Evolutionary conservation across 345 rosid genomes (phyloP).

Genomic region (Eucalyptus marginata): DNA sequence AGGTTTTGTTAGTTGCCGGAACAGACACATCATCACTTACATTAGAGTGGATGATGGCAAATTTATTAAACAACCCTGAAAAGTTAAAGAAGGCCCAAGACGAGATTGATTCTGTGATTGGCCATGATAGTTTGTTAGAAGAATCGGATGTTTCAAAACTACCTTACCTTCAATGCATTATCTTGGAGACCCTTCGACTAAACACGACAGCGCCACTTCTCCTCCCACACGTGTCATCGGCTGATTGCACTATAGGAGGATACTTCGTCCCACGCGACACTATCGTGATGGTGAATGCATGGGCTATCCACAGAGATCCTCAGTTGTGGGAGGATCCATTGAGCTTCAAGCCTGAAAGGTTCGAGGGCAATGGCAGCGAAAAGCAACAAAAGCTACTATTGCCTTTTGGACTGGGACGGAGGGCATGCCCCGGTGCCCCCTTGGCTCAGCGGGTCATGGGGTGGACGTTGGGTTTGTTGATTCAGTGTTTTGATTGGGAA

Average conservation of each 20-base stretch:
- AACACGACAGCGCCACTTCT: constrained; percentile 22
- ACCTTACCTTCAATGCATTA: constrained; percentile 22
- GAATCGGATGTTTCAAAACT: constrained; percentile 23
- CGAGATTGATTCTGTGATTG: constrained; percentile 11
- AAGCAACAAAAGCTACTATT: constrained; percentile 3
- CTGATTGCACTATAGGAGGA: constrained; percentile 22
- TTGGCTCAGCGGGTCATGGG: constrained; percentile 23
- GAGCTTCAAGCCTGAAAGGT: background rate
- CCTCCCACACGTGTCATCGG: constrained; percentile 19
- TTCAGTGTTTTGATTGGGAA: constrained; percentile 34
- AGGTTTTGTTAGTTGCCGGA: background rate
- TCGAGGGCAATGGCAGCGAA: background rate
- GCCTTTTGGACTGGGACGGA: constrained; percentile 37
- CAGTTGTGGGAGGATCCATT: background rate
- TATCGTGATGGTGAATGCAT: constrained; percentile 2
- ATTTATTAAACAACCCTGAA: background rate
- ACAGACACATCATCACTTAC: background rate
- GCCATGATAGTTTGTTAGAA: constrained; percentile 8
- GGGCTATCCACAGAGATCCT: background rate
- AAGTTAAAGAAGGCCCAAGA: constrained; percentile 14
- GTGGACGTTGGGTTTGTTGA: background rate
- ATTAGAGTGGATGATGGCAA: background rate
- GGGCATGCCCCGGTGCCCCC: constrained; percentile 37
- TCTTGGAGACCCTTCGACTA: background rate
- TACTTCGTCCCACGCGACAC: constrained; percentile 26